These are phyloP conservation scores for Chaetothyriales sp. DNA, from an alignment of 2,329 filamentous ascomycete species.

Conservation along the genomic window DNA sequence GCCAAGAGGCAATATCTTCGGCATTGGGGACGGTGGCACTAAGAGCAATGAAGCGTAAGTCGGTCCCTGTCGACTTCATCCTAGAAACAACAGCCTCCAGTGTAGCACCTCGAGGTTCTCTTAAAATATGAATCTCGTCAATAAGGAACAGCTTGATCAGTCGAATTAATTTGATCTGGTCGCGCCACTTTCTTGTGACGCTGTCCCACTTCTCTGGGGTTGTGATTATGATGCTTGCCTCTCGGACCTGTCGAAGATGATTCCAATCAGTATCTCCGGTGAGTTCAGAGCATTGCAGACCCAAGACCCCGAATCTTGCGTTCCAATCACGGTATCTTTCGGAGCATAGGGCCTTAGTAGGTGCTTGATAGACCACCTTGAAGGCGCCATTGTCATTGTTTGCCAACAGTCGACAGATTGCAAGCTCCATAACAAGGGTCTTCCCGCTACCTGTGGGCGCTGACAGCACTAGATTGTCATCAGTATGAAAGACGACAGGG, in stretches of 20 bases:
- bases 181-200: constrained; percentile 73
- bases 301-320: constrained; percentile 53
- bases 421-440: constrained; percentile 65
- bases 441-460: constrained; percentile 78
- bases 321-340: constrained; percentile 67
- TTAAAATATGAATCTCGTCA: constrained; percentile 77
- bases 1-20: constrained; percentile 63
- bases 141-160: constrained; percentile 69
- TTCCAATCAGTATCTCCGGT: constrained; percentile 63
- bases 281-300: constrained; percentile 56
- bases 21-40: constrained; percentile 77
- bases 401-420: constrained; percentile 56
- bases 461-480: constrained; percentile 64
- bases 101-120: constrained; percentile 62
- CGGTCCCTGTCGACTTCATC: constrained; percentile 65
- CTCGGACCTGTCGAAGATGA: constrained; percentile 54
- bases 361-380: constrained; percentile 75
- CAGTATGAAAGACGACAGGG: constrained; percentile 45
- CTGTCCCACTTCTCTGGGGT: constrained; percentile 90
- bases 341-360: constrained; percentile 67
- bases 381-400: constrained; percentile 43
- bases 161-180: constrained; percentile 58
- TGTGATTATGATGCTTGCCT: constrained; percentile 67
- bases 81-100: constrained; percentile 72
- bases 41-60: constrained; percentile 64